phyloP scores from a whole-genome alignment of 2,329 filamentous ascomycete genomes.

The Didymella lethalis region DNA sequence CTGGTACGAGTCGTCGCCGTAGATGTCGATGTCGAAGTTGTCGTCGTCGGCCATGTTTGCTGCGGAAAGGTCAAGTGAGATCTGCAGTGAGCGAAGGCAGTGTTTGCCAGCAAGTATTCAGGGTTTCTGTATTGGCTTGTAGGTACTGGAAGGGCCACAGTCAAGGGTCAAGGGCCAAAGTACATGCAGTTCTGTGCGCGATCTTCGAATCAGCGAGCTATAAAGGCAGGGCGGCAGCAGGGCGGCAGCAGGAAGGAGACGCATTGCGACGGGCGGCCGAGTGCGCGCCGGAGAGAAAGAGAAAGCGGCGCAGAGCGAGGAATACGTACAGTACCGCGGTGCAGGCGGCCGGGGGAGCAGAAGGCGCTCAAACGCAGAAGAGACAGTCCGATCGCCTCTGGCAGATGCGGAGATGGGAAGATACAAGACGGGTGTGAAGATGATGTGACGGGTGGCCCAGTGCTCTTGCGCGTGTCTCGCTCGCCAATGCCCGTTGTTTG shows the following conservation, averaged over 20 bases:
- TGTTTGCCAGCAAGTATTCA: conserved; percentile 30
- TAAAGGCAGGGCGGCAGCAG: conserved; percentile 25
- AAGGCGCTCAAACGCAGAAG: conserved; percentile 41
- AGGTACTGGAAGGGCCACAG: conserved; percentile 48
- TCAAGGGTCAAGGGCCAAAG: conserved; percentile 47
- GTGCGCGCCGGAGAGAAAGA: conserved; percentile 15
- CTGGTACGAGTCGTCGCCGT: conserved; percentile 64
- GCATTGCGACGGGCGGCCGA: conserved; percentile 24
- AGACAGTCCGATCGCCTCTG: conserved; percentile 51
- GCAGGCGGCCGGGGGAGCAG: conserved; percentile 42
- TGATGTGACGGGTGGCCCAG: conserved; percentile 39
- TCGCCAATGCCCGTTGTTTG: conserved; percentile 33
- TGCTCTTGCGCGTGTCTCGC: conserved; percentile 21
- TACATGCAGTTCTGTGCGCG: conserved; percentile 50
- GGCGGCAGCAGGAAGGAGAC: conserved; percentile 18
- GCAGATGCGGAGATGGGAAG: conserved; percentile 49
- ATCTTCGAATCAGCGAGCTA: conserved; percentile 48
- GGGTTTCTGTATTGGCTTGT: conserved; percentile 50
- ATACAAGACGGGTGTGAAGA: conserved; percentile 47
- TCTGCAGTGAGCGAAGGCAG: conserved; percentile 34
- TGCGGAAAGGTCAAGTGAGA: conserved; percentile 34
- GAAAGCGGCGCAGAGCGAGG: conserved; percentile 40
- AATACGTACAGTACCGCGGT: conserved; percentile 53
- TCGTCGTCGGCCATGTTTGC: conserved; percentile 66
- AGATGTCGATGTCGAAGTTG: conserved; percentile 76